Evolutionary conservation across 345 rosid genomes (phyloP), one percentile per base, ranked within the genome.

Genomic region (Balakata baccata): DNA sequence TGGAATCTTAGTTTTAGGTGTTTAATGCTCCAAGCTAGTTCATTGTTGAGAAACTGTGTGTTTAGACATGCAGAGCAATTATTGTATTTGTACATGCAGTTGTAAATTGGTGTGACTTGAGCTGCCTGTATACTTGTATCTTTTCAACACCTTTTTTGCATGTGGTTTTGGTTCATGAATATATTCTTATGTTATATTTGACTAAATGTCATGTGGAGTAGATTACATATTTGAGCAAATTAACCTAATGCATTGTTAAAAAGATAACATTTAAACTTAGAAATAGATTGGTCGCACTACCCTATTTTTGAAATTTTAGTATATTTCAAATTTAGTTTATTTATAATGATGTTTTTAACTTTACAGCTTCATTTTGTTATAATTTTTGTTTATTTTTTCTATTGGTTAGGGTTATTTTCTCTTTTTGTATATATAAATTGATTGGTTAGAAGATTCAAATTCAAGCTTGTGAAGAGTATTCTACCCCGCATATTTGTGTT

Each of bases 21-120:
- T 70, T 56, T 38, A 34, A 34, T 11, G 57, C 70, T 3, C 39
- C 41, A 8, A 18, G 34, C 51, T 9, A 43, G 52, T 63, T 67
- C 43, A 67, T 23, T 22, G 25, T 50, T 37, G 58, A 25, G 70
- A 41, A 22, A 49, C 51, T 51, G 47, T 34, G 74, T 71, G 45
- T 16, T 57, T 62, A 20, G 57, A 58, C 46, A 67, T 45, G 34
- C 66, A 67, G 37, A 29, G 34, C 34, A 29, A 29, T 29, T 29
- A 29, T 29, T 34, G 74, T 71, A 29, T 16, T 57, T 62, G 38
- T 66, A 58, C 46, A 67, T 45, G 34, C 66, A 67, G 47, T 47
- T 49, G 14, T 22, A 56, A 58, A 34, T 66, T 58, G 4, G 25
- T 58, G 72, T 43, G 22, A 20, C 11, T 73, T 53, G 23, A 51